Conservation (phyloP, 78 protist genomes). For the Dictyostelium capitatum region DNA sequence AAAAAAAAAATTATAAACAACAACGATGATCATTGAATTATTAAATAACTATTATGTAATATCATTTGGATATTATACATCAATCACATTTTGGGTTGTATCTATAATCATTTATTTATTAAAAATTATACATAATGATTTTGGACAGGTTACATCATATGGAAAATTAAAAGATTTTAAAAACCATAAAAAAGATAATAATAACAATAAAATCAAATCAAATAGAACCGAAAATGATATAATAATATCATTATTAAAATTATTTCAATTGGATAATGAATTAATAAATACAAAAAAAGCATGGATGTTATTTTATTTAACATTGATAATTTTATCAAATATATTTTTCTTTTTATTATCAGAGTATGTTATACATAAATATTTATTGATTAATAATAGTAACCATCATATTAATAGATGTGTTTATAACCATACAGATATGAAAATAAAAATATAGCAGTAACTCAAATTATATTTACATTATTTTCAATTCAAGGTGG, state of each 20-base stretch:
- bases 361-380: not conserved
- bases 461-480: not conserved
- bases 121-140: not conserved
- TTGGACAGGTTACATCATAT: slow-evolving; percentile 14
- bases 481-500: slow-evolving; percentile 35
- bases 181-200: not conserved
- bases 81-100: slow-evolving; percentile 8
- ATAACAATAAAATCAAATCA: not conserved
- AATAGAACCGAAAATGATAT: not conserved
- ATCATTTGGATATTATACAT: not conserved
- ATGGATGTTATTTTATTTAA: slow-evolving; percentile 23
- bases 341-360: slow-evolving; percentile 1
- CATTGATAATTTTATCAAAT: not conserved
- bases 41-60: not conserved
- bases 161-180: not conserved
- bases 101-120: not conserved
- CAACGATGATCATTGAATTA: no score
- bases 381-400: no score
- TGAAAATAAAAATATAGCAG: not conserved
- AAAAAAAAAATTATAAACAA: no score
- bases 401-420: no score
- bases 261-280: slow-evolving; percentile 8
- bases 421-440: not conserved
- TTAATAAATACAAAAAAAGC: slow-evolving; percentile 16
- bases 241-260: not conserved